Evolutionary conservation across 139 green algal genomes (phyloP).

Genomic region (Picochlorum sp.): DNA sequence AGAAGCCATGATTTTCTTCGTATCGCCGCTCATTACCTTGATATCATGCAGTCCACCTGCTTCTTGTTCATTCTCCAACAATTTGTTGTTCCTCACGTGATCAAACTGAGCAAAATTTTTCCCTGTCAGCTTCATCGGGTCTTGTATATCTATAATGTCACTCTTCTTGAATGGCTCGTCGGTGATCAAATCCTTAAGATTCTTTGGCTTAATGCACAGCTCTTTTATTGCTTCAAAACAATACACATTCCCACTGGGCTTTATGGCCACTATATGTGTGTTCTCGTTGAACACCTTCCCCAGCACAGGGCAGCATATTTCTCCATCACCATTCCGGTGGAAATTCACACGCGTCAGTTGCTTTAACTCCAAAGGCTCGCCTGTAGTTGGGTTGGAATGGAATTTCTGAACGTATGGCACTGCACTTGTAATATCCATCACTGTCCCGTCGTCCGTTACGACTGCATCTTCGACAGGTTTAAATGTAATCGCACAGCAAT

Average conservation of each 20-base stretch:
- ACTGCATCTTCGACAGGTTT: conserved; percentile 89
- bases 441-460: conserved; percentile 66
- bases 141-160: conserved; percentile 89
- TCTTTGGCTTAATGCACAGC: conserved; percentile 90
- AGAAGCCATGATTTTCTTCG: conserved; percentile 50
- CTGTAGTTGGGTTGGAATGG: conserved; percentile 73
- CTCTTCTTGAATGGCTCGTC: conserved; percentile 62
- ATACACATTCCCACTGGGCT: conserved; percentile 36
- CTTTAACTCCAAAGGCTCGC: conserved; percentile 63
- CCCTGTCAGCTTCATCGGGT: conserved; percentile 59
- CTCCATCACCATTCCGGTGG: conserved; percentile 74
- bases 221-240: conserved; percentile 71
- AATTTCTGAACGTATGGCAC: conserved; percentile 83
- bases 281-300: conserved; percentile 91
- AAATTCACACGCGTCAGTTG: conserved; percentile 86
- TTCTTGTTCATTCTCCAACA: conserved; percentile 21
- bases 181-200: conserved; percentile 44
- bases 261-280: conserved; percentile 92
- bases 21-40: conserved; percentile 49
- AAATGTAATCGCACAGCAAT: conserved; percentile 90
- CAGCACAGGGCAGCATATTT: conserved; percentile 87
- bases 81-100: conserved; percentile 62
- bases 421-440: conserved; percentile 67
- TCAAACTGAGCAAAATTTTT: conserved; percentile 61
- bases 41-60: conserved; percentile 19